These are phyloP conservation scores for Trichosporon sp. DNA, from an alignment of 1,284 basidiomycete species.

Conservation along the genomic window DNA sequence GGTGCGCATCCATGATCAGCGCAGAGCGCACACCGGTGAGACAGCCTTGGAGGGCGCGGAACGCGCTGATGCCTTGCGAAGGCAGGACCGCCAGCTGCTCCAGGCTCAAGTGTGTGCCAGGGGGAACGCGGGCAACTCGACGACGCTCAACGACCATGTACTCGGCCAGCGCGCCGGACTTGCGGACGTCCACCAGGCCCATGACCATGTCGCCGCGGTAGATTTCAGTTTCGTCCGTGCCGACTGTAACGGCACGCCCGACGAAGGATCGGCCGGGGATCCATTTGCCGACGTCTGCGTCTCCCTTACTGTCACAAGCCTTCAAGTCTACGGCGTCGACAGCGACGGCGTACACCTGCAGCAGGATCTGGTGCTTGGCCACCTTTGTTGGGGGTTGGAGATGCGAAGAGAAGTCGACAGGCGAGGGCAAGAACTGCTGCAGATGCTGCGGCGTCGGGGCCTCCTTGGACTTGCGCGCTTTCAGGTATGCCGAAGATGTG, in stretches of 20 bases:
- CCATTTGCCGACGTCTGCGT: slow-evolving; percentile 42
- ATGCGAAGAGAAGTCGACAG: slow-evolving; percentile 59
- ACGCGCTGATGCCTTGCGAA: slow-evolving; percentile 65
- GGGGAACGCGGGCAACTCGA: slow-evolving; percentile 63
- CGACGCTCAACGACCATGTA: slow-evolving; percentile 74
- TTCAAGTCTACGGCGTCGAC: slow-evolving; percentile 67
- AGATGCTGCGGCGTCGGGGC: slow-evolving; percentile 50
- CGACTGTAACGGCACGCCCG: slow-evolving; percentile 69
- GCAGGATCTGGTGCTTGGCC: slow-evolving; percentile 60
- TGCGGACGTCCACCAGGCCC: slow-evolving; percentile 64
- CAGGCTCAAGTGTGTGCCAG: slow-evolving; percentile 52
- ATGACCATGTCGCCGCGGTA: slow-evolving; percentile 75
- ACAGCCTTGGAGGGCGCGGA: slow-evolving; percentile 59
- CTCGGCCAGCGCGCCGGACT: slow-evolving; percentile 77
- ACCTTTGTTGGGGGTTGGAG: slow-evolving; percentile 68
- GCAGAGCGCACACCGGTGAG: slow-evolving; percentile 32
- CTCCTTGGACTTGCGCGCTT: slow-evolving; percentile 3
- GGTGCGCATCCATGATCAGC: slow-evolving; percentile 68
- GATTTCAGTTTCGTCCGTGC: slow-evolving; percentile 68
- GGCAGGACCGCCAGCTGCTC: slow-evolving; percentile 74
- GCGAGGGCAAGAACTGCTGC: slow-evolving; percentile 41
- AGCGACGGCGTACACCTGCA: slow-evolving; percentile 79
- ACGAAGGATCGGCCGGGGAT: slow-evolving; percentile 77
- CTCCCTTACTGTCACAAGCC: slow-evolving; percentile 54
- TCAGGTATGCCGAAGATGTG: slow-evolving; percentile 20